phyloP scores from a whole-genome alignment of 2,329 filamentous ascomycete genomes.

The Aspergillus oerlinghausenensis region DNA sequence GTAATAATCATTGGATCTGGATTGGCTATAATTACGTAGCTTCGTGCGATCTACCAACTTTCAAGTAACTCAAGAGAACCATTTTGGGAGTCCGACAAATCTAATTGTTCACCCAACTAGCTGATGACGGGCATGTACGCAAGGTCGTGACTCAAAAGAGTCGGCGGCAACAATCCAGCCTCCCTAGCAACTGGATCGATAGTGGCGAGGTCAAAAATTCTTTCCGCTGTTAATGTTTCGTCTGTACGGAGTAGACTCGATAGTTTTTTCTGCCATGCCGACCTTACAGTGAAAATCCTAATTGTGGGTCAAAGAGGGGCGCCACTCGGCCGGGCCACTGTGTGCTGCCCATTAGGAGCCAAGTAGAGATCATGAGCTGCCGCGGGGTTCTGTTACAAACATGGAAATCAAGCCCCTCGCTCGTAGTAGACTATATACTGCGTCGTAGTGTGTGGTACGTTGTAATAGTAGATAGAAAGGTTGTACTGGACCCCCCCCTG shows the following conservation, averaged over 20 bases:
- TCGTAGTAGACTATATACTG: neutral
- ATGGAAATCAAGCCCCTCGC: conserved; percentile 8
- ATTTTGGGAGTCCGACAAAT: neutral
- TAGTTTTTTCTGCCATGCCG: neutral
- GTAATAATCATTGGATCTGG: conserved; percentile 2
- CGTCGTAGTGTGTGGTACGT: neutral
- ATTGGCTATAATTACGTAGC: conserved; percentile 12
- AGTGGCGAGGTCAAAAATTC: neutral
- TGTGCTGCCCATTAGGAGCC: conserved; percentile 5
- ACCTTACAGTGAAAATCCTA: conserved; percentile 12
- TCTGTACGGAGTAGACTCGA: neutral
- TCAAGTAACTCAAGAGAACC: neutral
- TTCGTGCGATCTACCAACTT: neutral
- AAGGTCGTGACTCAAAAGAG: neutral
- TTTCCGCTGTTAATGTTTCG: neutral
- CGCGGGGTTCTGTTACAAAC: conserved; percentile 23
- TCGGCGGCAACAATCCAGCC: neutral
- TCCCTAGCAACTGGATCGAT: neutral
- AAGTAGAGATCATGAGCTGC: conserved; percentile 14
- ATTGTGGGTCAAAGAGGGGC: conserved; percentile 3
- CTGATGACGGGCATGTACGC: neutral
- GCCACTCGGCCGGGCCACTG: conserved; percentile 17
- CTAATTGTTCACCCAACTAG: neutral
- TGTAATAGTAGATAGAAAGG: neutral
- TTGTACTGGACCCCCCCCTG: conserved; percentile 13